A percentile compares a stretch with the other conserved stretches of the same genome.
Conservation (phyloP, 331 rosid species). For the Erythrophleum ivorense region DNA sequence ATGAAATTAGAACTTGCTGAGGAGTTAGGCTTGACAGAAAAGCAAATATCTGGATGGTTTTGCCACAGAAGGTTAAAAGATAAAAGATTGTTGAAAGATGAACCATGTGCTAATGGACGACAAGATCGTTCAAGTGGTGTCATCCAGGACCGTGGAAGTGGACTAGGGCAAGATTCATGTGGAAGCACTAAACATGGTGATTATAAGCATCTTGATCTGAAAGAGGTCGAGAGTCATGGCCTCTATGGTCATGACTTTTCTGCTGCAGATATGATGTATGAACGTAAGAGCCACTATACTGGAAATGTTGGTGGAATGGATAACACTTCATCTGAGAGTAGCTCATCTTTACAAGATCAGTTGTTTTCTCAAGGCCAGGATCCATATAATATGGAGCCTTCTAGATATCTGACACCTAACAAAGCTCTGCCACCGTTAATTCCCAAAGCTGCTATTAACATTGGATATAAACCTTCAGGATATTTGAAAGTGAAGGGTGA, state of each 20-base stretch:
- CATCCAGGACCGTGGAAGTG: conserved; percentile 91
- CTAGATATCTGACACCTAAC: conserved; percentile 59
- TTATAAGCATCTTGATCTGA: conserved; percentile 72
- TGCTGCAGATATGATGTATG: conserved; percentile 53
- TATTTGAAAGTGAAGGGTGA: conserved; percentile 96
- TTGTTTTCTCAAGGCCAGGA: conserved; percentile 67
- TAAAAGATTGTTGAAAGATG: conserved; percentile 71
- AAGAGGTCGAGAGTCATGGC: conserved; percentile 93
- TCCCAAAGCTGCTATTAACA: conserved; percentile 54
- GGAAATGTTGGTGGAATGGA: conserved; percentile 66
- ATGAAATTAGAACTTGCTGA: conserved; percentile 77
- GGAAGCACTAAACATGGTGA: conserved; percentile 97
- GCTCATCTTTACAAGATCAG: conserved; percentile 77
- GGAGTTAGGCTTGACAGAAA: conserved; percentile 81
- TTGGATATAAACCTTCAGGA: conserved; percentile 88
- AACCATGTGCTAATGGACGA: conserved; percentile 68
- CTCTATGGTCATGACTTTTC: conserved; percentile 64
- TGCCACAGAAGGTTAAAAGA: conserved; percentile 98
- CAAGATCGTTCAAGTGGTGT: conserved; percentile 94
- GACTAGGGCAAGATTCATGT: conserved; percentile 95
- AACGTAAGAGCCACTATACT: conserved; percentile 53
- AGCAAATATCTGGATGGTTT: conserved; percentile 99
- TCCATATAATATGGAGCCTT: conserved; percentile 65
- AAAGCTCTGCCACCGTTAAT: conserved; percentile 65
- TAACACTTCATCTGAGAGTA: conserved; percentile 90